Evolutionary conservation across 768 basidiomycete species (phyloP).

Genomic region (Naganishia randhawae): DNA sequence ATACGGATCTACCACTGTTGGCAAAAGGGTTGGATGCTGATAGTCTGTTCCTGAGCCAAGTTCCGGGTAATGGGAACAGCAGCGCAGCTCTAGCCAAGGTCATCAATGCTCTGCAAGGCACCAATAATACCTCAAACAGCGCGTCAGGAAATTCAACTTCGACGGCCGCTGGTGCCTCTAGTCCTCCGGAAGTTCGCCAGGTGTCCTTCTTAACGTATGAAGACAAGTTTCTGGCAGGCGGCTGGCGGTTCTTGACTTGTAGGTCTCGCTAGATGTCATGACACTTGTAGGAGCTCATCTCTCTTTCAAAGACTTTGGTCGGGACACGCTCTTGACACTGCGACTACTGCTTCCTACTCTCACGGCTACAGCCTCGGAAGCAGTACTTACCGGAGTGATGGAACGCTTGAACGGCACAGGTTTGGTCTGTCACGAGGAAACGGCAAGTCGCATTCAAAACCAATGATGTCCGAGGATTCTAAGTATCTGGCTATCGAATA

Average conservation of each 20-base stretch:
- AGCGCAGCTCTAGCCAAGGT: conserved; percentile 45
- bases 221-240: conserved; percentile 54
- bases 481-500: not conserved
- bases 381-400: conserved; percentile 55
- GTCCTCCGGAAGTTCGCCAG: conserved; percentile 31
- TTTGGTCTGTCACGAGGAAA: conserved; percentile 55
- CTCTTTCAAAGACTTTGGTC: conserved; percentile 34
- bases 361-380: conserved; percentile 53
- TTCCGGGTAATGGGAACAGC: conserved; percentile 32
- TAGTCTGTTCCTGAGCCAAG: conserved; percentile 47
- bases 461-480: not conserved
- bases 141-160: too few relatives aligned
- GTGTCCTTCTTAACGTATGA: conserved; percentile 54
- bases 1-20: conserved; percentile 53
- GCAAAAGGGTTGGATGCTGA: conserved; percentile 33
- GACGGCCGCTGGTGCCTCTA: not conserved
- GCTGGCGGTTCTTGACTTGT: conserved; percentile 55
- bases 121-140: conserved; percentile 39
- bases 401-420: conserved; percentile 54
- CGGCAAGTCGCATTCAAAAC: conserved; percentile 32
- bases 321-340: conserved; percentile 55
- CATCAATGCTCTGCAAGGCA: conserved; percentile 42
- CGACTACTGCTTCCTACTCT: conserved; percentile 54
- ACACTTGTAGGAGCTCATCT: not conserved
- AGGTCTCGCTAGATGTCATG: not conserved